Evolutionary conservation across 2,329 filamentous ascomycete genomes (phyloP), one percentile per base, ranked within the genome.

Genomic region (Didymella lethalis): DNA sequence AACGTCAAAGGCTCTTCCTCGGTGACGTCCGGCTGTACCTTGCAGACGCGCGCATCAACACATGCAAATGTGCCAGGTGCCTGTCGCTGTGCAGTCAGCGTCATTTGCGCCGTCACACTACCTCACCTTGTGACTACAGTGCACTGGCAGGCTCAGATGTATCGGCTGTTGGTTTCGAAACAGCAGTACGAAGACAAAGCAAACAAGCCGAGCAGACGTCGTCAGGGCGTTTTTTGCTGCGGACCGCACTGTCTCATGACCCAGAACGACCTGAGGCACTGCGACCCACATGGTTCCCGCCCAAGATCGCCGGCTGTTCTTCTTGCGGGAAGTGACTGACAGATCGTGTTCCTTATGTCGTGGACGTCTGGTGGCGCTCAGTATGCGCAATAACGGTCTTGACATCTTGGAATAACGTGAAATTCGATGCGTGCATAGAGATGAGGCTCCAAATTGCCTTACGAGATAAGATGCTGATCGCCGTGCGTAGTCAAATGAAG

Each of bases 191-290:
- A 31, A 36, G 32, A 23, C 10, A 43, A 36, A 50, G 26, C 25
- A 54, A 54, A 46, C 46, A 32, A 46, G 56, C 45, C 46, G 47
- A 54, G 50, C 56, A 59, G 43, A 31, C 55, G 23, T 32, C 45
- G 38, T 41, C 44, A 47, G 16, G 2, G 45, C 43, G 32, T 40
- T 48, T 36, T 25, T 45, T 47, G 26, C 50, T 41, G 34, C 34
- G 46, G 20, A 41, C 50, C 46, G 50, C 56, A 16, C 47, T 47
- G 56, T 54, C 56, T 59, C 34, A 59, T 43, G 46, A 51, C 40
- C 56, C 50, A 59, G 56, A 59, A 59, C 56, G 34, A 52, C 48
- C 57, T 60, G 57, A 60, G 25, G 57, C 57, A 56, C n/a, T 31
- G 25, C 31, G 38, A 29, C 52, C 57, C 57, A 60, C 57, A 55